Percentiles rank a stretch among this genome's conserved stretches.
These are phyloP conservation scores for Heritiera littoralis DNA, from an alignment of 345 rosid genomes.

Conservation along the genomic window DNA sequence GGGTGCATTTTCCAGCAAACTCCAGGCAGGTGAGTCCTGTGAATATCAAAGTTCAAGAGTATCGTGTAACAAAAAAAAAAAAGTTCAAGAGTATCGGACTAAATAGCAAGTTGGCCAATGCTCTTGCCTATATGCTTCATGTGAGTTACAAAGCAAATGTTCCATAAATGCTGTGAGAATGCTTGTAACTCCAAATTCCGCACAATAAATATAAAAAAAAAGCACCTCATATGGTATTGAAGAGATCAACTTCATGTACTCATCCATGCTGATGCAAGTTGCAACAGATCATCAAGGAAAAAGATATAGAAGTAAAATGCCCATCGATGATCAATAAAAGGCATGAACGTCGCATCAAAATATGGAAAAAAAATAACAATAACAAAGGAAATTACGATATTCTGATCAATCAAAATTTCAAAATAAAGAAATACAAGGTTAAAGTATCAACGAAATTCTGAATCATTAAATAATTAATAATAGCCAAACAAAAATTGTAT, in stretches of 20 bases:
- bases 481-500: too few relatives aligned
- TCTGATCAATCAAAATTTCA: too few relatives aligned
- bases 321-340: too few relatives aligned
- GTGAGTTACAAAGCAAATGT: conserved; percentile 64
- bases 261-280: too few relatives aligned
- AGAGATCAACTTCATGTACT: not conserved
- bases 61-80: conserved; percentile 40
- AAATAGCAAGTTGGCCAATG: conserved; percentile 81
- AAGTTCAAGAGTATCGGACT: conserved; percentile 75
- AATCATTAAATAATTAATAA: too few relatives aligned
- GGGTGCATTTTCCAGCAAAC: too few relatives aligned
- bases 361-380: not conserved
- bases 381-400: too few relatives aligned
- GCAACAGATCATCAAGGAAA: too few relatives aligned
- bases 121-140: conserved; percentile 64
- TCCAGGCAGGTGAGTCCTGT: conserved; percentile 1
- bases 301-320: too few relatives aligned
- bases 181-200: not conserved
- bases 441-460: too few relatives aligned
- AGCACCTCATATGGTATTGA: not conserved
- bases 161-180: conserved; percentile 18
- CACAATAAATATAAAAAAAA: not conserved
- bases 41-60: conserved; percentile 52
- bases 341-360: too few relatives aligned
- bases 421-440: too few relatives aligned